Evolutionary conservation across 2,329 filamentous ascomycete genomes (phyloP).

Genomic region (Neophaeococcomyces mojaviensis): DNA sequence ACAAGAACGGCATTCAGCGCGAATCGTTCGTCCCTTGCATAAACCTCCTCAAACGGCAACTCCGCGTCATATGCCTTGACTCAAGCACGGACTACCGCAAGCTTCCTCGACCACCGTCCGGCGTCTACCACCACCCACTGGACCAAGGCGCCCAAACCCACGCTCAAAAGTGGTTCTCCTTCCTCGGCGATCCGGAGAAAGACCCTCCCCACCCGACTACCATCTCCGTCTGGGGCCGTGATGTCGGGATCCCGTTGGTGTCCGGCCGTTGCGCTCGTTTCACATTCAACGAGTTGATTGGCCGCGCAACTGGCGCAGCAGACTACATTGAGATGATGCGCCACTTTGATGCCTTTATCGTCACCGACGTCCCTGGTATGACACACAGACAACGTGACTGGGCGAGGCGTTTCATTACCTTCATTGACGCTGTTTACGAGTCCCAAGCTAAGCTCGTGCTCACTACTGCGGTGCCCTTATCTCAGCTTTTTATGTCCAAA

Average conservation of each 20-base stretch:
- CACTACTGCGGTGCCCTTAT: conserved; percentile 77
- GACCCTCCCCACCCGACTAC: conserved; percentile 69
- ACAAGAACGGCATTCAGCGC: conserved; percentile 96
- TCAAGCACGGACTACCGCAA: conserved; percentile 96
- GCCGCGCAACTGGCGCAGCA: conserved; percentile 78
- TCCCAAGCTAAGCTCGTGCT: conserved; percentile 87
- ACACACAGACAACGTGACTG: conserved; percentile 77
- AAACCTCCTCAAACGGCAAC: conserved; percentile 72
- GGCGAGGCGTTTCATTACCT: conserved; percentile 89
- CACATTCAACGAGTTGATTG: conserved; percentile 86
- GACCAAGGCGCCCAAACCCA: conserved; percentile 70
- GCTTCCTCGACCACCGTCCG: conserved; percentile 83
- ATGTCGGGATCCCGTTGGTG: conserved; percentile 78
- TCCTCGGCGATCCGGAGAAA: conserved; percentile 73
- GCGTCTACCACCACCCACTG: conserved; percentile 86
- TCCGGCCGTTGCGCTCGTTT: conserved; percentile 86
- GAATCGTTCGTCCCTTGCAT: conserved; percentile 95
- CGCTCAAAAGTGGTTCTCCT: conserved; percentile 90
- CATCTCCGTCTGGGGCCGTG: conserved; percentile 85
- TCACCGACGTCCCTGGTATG: conserved; percentile 90
- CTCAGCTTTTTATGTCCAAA: conserved; percentile 74
- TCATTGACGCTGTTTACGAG: conserved; percentile 95
- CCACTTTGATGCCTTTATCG: conserved; percentile 83
- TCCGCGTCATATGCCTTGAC: conserved; percentile 89
- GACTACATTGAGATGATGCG: conserved; percentile 91